Evolutionary conservation across 2,329 filamentous ascomycete species (phyloP).

Genomic region (Paracamarosporium sp.): DNA sequence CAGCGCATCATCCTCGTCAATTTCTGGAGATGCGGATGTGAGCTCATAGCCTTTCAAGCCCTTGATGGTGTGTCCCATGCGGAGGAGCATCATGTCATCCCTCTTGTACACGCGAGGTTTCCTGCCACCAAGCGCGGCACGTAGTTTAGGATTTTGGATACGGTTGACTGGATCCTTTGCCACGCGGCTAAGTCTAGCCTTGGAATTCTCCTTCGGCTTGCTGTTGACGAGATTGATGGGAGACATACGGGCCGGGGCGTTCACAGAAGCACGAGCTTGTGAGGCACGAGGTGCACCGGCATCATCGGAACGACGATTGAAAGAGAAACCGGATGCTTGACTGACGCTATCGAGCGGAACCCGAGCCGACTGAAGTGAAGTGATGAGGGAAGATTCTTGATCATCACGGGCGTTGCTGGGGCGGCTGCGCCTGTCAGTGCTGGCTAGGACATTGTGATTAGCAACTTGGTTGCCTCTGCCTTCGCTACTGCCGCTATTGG

Average conservation of each 20-base stretch:
- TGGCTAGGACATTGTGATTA: neutral
- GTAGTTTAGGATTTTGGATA: slow-evolving; percentile 26
- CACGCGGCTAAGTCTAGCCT: neutral
- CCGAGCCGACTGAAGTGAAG: neutral
- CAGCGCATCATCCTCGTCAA: neutral
- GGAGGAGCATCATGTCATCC: slow-evolving; percentile 14
- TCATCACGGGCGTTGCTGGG: neutral
- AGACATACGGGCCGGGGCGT: neutral
- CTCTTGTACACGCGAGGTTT: slow-evolving; percentile 18
- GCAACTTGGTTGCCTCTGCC: neutral
- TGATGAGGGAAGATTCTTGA: neutral
- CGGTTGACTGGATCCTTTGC: slow-evolving; percentile 23
- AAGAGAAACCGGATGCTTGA: neutral
- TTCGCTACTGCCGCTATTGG: neutral
- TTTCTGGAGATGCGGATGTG: neutral
- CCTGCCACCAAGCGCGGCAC: slow-evolving; percentile 20
- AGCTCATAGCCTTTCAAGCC: neutral
- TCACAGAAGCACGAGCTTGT: neutral
- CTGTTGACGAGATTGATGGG: slow-evolving; percentile 1
- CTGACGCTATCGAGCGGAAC: neutral
- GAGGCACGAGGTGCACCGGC: neutral
- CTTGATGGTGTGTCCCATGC: slow-evolving; percentile 10
- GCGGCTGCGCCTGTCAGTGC: neutral
- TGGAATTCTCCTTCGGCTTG: neutral
- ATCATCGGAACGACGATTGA: neutral